Evolutionary conservation across 768 basidiomycete species (phyloP).

Genomic region (Auricularia heimuer): DNA sequence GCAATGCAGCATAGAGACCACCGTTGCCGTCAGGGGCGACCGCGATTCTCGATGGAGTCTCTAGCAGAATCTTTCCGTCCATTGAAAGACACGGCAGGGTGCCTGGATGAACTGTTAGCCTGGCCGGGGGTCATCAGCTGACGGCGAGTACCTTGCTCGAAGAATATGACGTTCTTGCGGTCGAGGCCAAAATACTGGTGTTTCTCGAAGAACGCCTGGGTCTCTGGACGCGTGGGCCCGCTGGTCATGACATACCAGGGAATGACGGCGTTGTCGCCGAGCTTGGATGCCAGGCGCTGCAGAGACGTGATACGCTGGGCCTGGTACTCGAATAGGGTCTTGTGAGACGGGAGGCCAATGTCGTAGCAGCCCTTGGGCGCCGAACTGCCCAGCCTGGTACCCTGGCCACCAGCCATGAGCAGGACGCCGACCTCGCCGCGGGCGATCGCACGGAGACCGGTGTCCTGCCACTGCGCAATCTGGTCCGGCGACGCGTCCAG

Average conservation of each 20-base stretch:
- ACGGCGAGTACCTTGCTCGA: slow-evolving; percentile 74
- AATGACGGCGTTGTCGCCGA: slow-evolving; percentile 46
- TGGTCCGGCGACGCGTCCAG: slow-evolving; percentile 39
- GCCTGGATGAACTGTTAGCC: slow-evolving; percentile 38
- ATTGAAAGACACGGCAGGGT: slow-evolving; percentile 90
- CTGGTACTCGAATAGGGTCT: slow-evolving; percentile 92
- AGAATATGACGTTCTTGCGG: slow-evolving; percentile 75
- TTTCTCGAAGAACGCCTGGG: slow-evolving; percentile 72
- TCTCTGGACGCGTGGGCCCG: slow-evolving; percentile 83
- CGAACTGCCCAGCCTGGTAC: slow-evolving; percentile 82
- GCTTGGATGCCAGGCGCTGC: slow-evolving; percentile 61
- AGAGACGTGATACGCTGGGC: slow-evolving; percentile 90
- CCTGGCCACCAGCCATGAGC: slow-evolving; percentile 97
- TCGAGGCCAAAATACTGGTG: slow-evolving; percentile 77
- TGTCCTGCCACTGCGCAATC: slow-evolving; percentile 61
- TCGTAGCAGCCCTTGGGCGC: slow-evolving; percentile 98
- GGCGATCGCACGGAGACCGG: slow-evolving; percentile 74
- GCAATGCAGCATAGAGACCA: slow-evolving; percentile 90
- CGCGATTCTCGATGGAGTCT: slow-evolving; percentile 67
- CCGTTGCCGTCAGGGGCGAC: slow-evolving; percentile 98
- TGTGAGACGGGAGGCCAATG: slow-evolving; percentile 87
- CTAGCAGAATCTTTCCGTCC: slow-evolving; percentile 89
- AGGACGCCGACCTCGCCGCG: slow-evolving; percentile 85
- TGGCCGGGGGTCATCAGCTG: background rate
- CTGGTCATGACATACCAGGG: slow-evolving; percentile 99